Percentiles rank a stretch among this genome's conserved stretches.
Conservation (phyloP, 106 monocot species). For the Posidonia australis region DNA sequence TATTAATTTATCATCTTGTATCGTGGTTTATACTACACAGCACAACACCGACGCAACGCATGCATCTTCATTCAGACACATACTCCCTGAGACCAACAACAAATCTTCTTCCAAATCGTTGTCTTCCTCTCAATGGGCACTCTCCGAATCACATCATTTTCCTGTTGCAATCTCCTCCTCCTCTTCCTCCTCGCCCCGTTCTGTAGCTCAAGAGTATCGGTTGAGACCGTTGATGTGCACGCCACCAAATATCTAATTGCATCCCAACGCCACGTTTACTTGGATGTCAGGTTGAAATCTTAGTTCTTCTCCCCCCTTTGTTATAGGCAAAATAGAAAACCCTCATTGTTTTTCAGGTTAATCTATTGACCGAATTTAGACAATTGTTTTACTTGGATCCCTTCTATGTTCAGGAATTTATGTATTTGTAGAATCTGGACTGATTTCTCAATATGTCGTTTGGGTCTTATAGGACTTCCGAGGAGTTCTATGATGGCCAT, state of each 20-base stretch:
- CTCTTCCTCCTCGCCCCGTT: neutral
- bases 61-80: no score
- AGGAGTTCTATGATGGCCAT: conserved; percentile 5
- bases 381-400: neutral
- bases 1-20: no score
- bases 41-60: no score
- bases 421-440: neutral
- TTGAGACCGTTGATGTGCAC: conserved; percentile 2
- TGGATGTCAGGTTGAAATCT: conserved; percentile 4
- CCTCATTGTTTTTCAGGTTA: neutral
- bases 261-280: neutral
- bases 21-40: no score
- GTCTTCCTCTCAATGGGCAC: neutral
- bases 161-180: neutral
- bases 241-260: neutral
- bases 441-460: neutral
- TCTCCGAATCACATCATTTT: neutral
- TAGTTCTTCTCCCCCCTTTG: neutral
- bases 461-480: neutral
- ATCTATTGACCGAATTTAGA: neutral
- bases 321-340: neutral
- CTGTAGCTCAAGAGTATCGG: neutral
- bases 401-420: neutral
- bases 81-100: no score
- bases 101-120: no score